Base-by-base conservation (phyloP, 2,329 filamentous ascomycete species). In the Pyricularia grisea region DNA sequence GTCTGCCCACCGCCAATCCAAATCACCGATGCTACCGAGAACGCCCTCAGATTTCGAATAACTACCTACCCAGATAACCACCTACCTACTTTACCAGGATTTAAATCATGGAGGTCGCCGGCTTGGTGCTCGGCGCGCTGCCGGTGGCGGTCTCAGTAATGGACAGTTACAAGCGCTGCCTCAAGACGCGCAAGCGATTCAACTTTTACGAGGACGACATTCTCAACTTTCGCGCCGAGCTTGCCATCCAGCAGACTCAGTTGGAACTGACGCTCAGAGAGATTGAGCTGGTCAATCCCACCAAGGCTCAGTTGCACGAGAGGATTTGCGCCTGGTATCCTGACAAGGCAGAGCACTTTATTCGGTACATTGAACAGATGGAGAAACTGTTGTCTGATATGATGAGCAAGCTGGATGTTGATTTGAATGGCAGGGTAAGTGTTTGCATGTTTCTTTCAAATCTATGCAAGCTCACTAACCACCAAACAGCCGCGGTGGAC, bases 101-200 rank as follows among this genome's bases (percentile, higher is more conserved):
- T 6, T 25, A 27, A 27, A n/a, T n/a, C 20, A 66, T 66, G 68
- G 64, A 69, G 36, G 31, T 67, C 10, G 68, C 42, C 20, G 68
- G 68, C 27, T n/a, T 69, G 14, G 63, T 69, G 0, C 68, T 69
- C 23, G 68, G 68, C 60, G 68, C 33, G 12, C n/a, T 69, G 25
- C 68, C 68, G 6, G 42, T 69, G 7, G 61, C 55, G 9, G 31
- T 69, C 3, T 66, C 65, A 20, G 68, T 64, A 1, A 42, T 69
- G 27, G 68, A 69, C 68, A 69, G 55, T 23, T 69, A 69, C 61
- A 42, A 66, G 31, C 60, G 63, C 23, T 69, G 68, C 31, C 42
- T 69, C 23, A 25, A 65, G 63, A n/a, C 28, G 27, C 58, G 42
- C 7, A 42, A 20, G 2, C 61, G 65, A 30, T 65, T 58, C 14